Conservation (phyloP, 106 monocot species). For the Dendrobium huoshanense region DNA sequence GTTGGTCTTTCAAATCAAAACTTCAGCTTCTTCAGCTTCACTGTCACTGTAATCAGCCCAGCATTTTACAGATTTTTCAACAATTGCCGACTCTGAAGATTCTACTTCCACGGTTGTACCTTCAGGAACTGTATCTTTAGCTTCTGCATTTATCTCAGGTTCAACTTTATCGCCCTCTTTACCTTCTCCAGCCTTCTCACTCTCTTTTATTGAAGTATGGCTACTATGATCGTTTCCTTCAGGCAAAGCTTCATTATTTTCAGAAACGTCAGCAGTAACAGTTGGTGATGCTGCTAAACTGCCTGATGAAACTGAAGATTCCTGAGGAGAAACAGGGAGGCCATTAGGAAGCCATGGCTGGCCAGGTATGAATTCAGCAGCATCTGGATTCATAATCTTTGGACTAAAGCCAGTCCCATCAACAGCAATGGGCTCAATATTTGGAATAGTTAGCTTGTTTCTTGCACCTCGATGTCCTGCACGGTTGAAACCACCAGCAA, state of each 20-base stretch:
- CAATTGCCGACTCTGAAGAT: conserved; percentile 1
- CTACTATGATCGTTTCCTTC: conserved; percentile 13
- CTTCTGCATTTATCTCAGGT: conserved; percentile 9
- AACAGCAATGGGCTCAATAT: conserved; percentile 24
- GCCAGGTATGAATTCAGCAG: conserved; percentile 79
- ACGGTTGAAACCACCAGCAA: conserved; percentile 64
- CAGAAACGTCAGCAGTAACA: conserved; percentile 15
- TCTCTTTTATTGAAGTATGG: not conserved
- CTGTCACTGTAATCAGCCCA: conserved; percentile 73
- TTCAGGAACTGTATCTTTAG: conserved; percentile 9
- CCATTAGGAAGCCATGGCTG: conserved; percentile 55
- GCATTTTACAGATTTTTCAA: conserved; percentile 28
- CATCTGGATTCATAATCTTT: conserved; percentile 79
- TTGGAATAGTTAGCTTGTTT: conserved; percentile 41
- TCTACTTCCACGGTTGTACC: conserved; percentile 8
- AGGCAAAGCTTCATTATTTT: conserved; percentile 19
- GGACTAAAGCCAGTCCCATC: conserved; percentile 4
- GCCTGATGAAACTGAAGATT: conserved; percentile 27
- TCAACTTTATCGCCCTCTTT: conserved; percentile 16
- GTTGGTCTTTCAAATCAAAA: conserved; percentile 15
- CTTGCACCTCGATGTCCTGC: conserved; percentile 51
- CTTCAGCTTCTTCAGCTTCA: conserved; percentile 54
- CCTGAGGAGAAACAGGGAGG: conserved; percentile 13
- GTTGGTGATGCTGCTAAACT: conserved; percentile 26
- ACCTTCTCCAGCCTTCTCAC: conserved; percentile 6